Percentiles rank a stretch among this genome's conserved stretches.
phyloP scores from a whole-genome alignment of 2,329 filamentous ascomycete genomes.

The Fusarium bulbicola region DNA sequence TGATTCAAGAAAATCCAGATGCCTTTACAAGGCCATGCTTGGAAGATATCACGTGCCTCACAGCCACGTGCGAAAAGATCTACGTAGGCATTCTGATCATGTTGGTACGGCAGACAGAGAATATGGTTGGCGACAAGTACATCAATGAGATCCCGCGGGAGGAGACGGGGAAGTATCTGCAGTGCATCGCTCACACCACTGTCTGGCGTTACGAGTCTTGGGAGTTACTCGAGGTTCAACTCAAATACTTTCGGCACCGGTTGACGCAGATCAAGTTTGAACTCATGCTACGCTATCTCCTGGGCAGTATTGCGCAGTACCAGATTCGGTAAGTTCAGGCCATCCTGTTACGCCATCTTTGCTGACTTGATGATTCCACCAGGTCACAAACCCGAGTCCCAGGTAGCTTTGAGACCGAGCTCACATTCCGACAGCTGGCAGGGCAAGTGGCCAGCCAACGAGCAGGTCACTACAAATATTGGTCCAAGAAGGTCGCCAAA shows the following conservation, averaged over 20 bases:
- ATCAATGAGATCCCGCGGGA: neutral
- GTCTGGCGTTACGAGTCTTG: rapidly evolving
- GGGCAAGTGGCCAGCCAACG: rapidly evolving
- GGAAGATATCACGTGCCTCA: rapidly evolving
- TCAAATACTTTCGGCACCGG: neutral
- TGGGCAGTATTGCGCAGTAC: neutral
- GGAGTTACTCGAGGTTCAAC: rapidly evolving
- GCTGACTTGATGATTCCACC: neutral
- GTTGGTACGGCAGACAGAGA: neutral
- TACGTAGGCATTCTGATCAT: neutral
- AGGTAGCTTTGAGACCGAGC: neutral
- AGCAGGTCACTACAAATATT: neutral
- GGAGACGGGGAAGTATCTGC: neutral
- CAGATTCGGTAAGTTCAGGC: neutral
- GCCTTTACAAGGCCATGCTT: neutral
- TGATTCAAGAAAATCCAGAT: neutral
- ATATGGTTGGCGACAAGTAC: rapidly evolving
- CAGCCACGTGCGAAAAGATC: neutral
- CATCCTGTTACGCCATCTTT: neutral
- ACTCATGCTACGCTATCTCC: neutral
- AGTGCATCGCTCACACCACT: neutral
- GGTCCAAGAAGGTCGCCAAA: neutral
- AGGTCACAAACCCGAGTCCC: rapidly evolving
- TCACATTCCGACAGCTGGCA: rapidly evolving
- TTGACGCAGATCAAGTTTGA: neutral